Evolutionary conservation across 108 stramenopile genomes (phyloP), one percentile per base, ranked within the genome.

Genomic region (Nannochloropsis gaditana): DNA sequence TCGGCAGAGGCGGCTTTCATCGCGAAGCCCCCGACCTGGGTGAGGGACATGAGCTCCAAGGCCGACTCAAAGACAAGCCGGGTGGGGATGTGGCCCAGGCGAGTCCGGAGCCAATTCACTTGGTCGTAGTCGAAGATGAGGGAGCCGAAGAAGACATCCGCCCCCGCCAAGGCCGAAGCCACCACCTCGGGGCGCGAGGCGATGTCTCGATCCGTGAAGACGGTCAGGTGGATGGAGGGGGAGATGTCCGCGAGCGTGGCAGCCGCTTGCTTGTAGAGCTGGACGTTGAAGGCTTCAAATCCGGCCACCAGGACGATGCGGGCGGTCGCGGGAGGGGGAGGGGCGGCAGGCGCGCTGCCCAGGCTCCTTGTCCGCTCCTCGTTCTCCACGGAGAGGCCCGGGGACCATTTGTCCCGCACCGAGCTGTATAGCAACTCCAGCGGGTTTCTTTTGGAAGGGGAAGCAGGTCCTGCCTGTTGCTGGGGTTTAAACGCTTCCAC

Each of bases 261-360:
- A 10, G 94, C 94, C 83, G 86, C 95, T 47, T 92, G 84, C 31
- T 88, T 80, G 84, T 95, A 95, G 44, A 94, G 90, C 45, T 93
- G 90, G 21, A 93, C 85, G 84, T 95, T 95, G 92, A 95, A 95
- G 9, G 94, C 93, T 90, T 95, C 95, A 84, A 95, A 95, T n/a
- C 95, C 95, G 5, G 95, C 94, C 17, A 94, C 92, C 11, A 95
- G 90, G 5, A 95, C 94, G 15, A 95, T 90, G 19, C 81, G 45
- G 43, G 84, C 84, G 5, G 59, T 73, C 19, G 59, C 19, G n/a
- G 59, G 59, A 73, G 8, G 59, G n/a, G 8, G 59, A 8, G 59
- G 59, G 6, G 4, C 19, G n/a, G 59, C 19, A 73, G 8, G 59
- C 15, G 0, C n/a, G 59, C 59, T 3, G 59, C n/a, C 4, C 59